These are phyloP conservation scores for Phycomyces blakesleeanus DNA, from an alignment of 192 early-diverging fungal genomes.

Conservation along the genomic window DNA sequence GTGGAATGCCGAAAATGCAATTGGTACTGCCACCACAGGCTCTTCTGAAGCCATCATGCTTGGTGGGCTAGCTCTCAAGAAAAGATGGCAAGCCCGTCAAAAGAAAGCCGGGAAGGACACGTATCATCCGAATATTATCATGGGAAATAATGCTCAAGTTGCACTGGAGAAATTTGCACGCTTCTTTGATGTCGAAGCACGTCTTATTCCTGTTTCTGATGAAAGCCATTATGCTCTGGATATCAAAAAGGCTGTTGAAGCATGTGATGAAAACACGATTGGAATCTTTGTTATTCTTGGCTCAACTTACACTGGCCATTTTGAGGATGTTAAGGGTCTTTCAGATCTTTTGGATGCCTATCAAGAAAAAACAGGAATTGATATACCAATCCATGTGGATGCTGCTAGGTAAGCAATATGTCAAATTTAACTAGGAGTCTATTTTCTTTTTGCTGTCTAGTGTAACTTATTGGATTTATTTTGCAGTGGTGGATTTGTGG, in stretches of 20 bases:
- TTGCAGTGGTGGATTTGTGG: conserved; percentile 58
- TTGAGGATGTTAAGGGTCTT: conserved; percentile 55
- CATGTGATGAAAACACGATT: conserved; percentile 70
- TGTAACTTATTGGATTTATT: background rate
- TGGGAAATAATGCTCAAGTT: conserved; percentile 65
- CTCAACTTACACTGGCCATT: conserved; percentile 70
- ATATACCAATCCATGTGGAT: conserved; percentile 69
- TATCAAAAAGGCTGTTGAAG: conserved; percentile 47
- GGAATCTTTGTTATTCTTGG: conserved; percentile 66
- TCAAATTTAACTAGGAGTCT: background rate
- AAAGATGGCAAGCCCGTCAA: conserved; percentile 55
- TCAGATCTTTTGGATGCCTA: conserved; percentile 49
- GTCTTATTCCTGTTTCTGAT: conserved; percentile 56
- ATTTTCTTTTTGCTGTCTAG: too few species aligned
- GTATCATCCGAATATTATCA: conserved; percentile 60
- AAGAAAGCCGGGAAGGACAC: conserved; percentile 53
- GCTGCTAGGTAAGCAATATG: conserved; percentile 39
- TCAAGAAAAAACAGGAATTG: conserved; percentile 50
- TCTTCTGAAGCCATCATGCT: conserved; percentile 70
- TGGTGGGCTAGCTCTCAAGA: conserved; percentile 63
- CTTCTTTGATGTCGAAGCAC: conserved; percentile 77
- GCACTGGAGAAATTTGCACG: conserved; percentile 67
- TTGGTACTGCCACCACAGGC: conserved; percentile 59
- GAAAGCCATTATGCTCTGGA: conserved; percentile 48
- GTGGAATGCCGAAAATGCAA: conserved; percentile 53